These are phyloP conservation scores for Pontederia paniculata DNA, from an alignment of 176 grass and related monocot genomes.

Conservation along the genomic window DNA sequence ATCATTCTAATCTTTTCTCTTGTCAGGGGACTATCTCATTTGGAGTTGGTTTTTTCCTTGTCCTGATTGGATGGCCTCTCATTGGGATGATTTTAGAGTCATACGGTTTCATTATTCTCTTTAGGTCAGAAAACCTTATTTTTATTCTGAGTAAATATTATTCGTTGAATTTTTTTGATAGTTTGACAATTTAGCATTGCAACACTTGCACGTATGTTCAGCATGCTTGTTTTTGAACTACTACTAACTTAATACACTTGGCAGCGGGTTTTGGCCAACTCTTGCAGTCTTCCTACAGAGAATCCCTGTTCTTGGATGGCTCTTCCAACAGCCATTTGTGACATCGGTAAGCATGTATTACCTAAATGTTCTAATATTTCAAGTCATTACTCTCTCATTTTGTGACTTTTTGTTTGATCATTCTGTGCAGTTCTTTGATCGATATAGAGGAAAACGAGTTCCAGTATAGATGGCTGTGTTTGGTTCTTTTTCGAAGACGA, in stretches of 20 bases:
- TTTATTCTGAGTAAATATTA: background rate
- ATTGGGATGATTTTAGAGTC: conserved; percentile 93
- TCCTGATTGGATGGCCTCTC: conserved; percentile 89
- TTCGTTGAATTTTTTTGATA: too few species aligned
- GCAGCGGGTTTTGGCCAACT: conserved; percentile 79
- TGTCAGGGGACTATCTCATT: conserved; percentile 95
- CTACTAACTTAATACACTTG: conserved; percentile 20
- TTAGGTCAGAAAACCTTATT: conserved; percentile 40
- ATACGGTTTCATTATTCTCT: conserved; percentile 92
- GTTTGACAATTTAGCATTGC: too few species aligned
- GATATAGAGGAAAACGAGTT: conserved; percentile 77
- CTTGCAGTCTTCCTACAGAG: conserved; percentile 66
- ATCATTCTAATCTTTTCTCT: conserved; percentile 16
- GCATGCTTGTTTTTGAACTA: background rate
- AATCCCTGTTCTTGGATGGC: conserved; percentile 55
- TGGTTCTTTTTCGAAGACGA: too few species aligned
- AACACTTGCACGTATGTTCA: too few species aligned
- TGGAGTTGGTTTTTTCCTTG: conserved; percentile 70
- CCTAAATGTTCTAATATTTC: conserved; percentile 1
- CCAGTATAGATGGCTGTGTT: conserved; percentile 35
- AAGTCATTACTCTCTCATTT: background rate
- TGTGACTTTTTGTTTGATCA: conserved; percentile 11
- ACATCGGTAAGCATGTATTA: conserved; percentile 40
- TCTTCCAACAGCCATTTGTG: conserved; percentile 71
- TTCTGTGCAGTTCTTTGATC: conserved; percentile 65